Evolutionary conservation across 2,329 filamentous ascomycete genomes (phyloP).

Genomic region (Cladophialophora bantiana): DNA sequence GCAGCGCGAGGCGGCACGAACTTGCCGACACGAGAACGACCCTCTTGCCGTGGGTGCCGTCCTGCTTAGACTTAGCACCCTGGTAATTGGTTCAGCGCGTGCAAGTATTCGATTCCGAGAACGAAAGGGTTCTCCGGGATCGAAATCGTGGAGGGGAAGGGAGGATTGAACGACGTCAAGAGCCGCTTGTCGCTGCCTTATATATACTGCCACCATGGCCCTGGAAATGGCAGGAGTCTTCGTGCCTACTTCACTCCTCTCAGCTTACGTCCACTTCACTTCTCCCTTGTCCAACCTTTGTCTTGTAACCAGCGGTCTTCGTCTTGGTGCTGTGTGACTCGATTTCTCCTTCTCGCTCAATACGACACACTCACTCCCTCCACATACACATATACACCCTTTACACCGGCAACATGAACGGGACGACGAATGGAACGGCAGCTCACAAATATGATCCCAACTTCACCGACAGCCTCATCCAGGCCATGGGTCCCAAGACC

Average conservation of each 20-base stretch:
- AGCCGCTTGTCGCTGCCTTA: not conserved
- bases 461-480: conserved; percentile 76
- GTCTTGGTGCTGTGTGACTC: too few relatives aligned
- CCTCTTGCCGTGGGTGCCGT: not conserved
- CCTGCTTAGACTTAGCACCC: conserved; percentile 10
- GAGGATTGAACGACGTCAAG: not conserved
- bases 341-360: too few relatives aligned
- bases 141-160: not conserved
- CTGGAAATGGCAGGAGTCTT: not conserved
- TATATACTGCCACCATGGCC: not conserved
- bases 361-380: too few relatives aligned
- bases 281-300: too few relatives aligned
- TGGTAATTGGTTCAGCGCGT: conserved; percentile 8
- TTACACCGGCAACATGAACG: conserved; percentile 17
- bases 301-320: too few relatives aligned
- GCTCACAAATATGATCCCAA: conserved; percentile 70
- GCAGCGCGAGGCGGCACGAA: not conserved
- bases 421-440: conserved; percentile 15
- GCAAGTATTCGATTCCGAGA: not conserved
- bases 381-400: too few relatives aligned
- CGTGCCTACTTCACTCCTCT: too few relatives aligned
- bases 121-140: not conserved
- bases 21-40: conserved; percentile 1
- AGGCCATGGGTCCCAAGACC: conserved; percentile 74
- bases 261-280: too few relatives aligned